Base-by-base conservation (phyloP, 2,329 filamentous ascomycete species). In the Cordyceps sp. region DNA sequence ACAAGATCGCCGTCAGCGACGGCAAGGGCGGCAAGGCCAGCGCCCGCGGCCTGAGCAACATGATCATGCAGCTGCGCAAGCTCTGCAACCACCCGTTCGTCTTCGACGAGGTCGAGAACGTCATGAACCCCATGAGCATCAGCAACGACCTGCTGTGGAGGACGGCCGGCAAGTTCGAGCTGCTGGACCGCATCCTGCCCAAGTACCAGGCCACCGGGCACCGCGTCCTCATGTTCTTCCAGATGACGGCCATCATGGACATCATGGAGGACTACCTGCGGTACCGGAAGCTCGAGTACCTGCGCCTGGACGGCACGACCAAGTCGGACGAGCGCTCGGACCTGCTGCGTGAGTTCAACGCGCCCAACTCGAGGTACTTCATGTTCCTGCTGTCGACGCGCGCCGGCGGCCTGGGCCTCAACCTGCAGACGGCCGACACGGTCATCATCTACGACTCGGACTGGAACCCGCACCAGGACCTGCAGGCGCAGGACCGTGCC, bases 231-330 rank as follows among this genome's bases (percentile, higher is more conserved):
- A 96, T 98, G 81, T 98, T 98, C 70, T 98, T 98, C 68, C 90
- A 98, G 55, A 98, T 98, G 90, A 98, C 90, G 4, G 86, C 93
- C 39, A 98, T 98, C 52, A 98, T 98, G 90, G 93, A 98, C 58
- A 98, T 98, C 48, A 96, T 98, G 90, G 90, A 98, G 46, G 90
- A 98, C 53, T 98, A 93, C 53, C 59, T 98, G 39, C 78, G 88
- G 4, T 78, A 84, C 48, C 73, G 83, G 41, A 79, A 78, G 29
- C 66, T 93, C 43, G 69, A 80, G 47, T 98, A 93, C 52, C 67
- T 98, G 42, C 85, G 90, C 52, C 66, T 98, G 37, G 90, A 98
- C 48, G 90, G 90, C 62, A 90, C 85, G 1, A 98, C 90, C 29
- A 98, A 98, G 54, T 86, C 90, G 1, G 90, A 98, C 48, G 90